Evolutionary conservation across 176 grass and related monocot species (phyloP), one percentile per base, ranked within the genome.

Genomic region (Avena sativa): DNA sequence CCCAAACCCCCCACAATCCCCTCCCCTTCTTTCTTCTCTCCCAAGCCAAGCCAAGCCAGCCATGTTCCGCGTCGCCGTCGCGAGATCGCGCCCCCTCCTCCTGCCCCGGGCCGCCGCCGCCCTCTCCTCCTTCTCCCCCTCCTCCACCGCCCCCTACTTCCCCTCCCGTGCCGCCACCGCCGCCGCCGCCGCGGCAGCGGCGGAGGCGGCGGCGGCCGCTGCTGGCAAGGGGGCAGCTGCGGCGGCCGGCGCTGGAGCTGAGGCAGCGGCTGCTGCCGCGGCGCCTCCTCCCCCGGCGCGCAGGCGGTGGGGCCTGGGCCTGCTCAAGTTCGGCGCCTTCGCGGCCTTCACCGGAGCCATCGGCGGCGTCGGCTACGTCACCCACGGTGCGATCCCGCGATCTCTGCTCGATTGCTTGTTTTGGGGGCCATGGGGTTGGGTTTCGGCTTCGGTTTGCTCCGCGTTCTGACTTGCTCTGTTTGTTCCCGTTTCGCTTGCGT

Each of bases 301-400:
- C 23, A 91, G 68, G 71, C 69, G 89, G 52, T 90, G 93, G 92
- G 74, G 89, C 34, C 70, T 92, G 92, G 51, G 87, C 50, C 74
- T 86, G 66, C 75, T 91, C 76, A 98, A 93, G 74, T 85, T 88
- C 77, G 92, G 97, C 34, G 83, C 40, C 30, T 68, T 98, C 71
- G 76, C 96, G 6, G 76, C 88, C 64, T 1, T 98, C 13, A 81
- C 85, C 13, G 96, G 88, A 16, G 80, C 92, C 72, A 6, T 91
- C 49, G 90, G 90, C 71, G 85, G 79, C 67, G 78, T 79, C 50
- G 92, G 89, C 46, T 96, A 96, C 79, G 83, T 50, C 84, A 87
- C 78, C 72, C 92, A 87, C 53, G 94, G 97, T 98, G 84, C 34
- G 71, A 89, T 71, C 36, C 75, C 72, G 0, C 43, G n/a, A 84